Conservation (phyloP, 2,329 filamentous ascomycete genomes). For the Diaporthe sp. region DNA sequence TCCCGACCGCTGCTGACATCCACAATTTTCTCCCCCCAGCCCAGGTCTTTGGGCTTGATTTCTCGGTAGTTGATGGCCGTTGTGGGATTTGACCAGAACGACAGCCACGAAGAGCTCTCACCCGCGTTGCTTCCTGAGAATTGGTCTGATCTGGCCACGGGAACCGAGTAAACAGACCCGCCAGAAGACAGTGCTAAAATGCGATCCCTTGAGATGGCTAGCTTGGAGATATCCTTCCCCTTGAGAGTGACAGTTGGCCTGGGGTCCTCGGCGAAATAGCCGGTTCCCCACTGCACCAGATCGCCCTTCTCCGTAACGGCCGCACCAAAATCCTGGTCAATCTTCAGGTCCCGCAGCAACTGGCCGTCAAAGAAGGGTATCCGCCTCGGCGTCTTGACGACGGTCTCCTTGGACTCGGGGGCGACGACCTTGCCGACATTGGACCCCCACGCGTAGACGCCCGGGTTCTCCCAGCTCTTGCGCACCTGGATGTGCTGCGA, state of each 20-base stretch:
- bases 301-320: constrained; percentile 91
- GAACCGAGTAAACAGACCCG: constrained; percentile 87
- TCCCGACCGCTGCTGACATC: constrained; percentile 85
- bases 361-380: constrained; percentile 87
- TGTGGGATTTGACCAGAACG: constrained; percentile 73
- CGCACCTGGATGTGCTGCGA: constrained; percentile 91
- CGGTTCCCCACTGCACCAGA: constrained; percentile 90
- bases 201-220: constrained; percentile 85
- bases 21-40: constrained; percentile 79
- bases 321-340: constrained; percentile 85
- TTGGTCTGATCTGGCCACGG: constrained; percentile 82
- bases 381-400: constrained; percentile 84
- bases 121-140: constrained; percentile 65
- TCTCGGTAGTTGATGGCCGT: constrained; percentile 76
- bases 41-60: constrained; percentile 75
- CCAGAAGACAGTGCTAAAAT: constrained; percentile 82
- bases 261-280: constrained; percentile 75
- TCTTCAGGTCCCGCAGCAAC: constrained; percentile 87
- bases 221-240: constrained; percentile 83
- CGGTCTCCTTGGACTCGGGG: constrained; percentile 81
- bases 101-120: constrained; percentile 71
- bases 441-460: constrained; percentile 94
- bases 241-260: constrained; percentile 79
- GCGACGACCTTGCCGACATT: constrained; percentile 89
- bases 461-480: constrained; percentile 84